Evolutionary conservation across 192 early-diverging fungal species (phyloP), one percentile per base, ranked within the genome.

Genomic region (Podila minutissima): DNA sequence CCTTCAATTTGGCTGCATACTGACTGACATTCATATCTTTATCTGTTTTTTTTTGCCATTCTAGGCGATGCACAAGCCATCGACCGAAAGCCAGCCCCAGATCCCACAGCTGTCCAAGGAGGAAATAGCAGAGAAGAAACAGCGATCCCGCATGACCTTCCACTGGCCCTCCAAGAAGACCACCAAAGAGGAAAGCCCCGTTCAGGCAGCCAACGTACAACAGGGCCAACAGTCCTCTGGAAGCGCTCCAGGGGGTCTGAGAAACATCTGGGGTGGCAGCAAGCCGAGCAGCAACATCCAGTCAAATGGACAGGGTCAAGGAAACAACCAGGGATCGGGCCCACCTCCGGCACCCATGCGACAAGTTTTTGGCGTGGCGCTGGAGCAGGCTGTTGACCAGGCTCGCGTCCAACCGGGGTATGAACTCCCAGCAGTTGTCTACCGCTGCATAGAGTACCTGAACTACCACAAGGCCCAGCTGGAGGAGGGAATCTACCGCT

Each of bases 401-500:
- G 92, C 93, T 4, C 83, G 88, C 22, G 85, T 97, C n/a, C 88
- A 88, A 24, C 95, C 95, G 49, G 90, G 89, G 15, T 92, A 94
- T 74, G 89, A 92, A 48, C 86, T 98, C 29, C 98, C 98, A n/a
- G 92, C 96, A 13, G 90, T 99, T 28, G 93, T 99, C 1, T 98
- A 93, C 82, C 88, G 98, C 24, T 98, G 97, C 67, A 96, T 99
- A 64, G 97, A 99, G 88, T 99, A 95, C 72, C 75, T 99, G 38
- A 97, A 99, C 74, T 88, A 91, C 6, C 94, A 93, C 77, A 93
- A 94, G 77, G 97, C 97, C 7, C 89, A 86, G 60, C 68, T 92
- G 35, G 98, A 99, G 74, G 97, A 98, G 84, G 98, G 98, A 6
- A 92, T 99, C 29, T 99, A 98, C 82, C 93, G 98, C 15, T 85